Percentiles rank a stretch among this genome's conserved stretches.
Conservation (phyloP, 2,329 filamentous ascomycete genomes). For the Mollisiaceae sp. region DNA sequence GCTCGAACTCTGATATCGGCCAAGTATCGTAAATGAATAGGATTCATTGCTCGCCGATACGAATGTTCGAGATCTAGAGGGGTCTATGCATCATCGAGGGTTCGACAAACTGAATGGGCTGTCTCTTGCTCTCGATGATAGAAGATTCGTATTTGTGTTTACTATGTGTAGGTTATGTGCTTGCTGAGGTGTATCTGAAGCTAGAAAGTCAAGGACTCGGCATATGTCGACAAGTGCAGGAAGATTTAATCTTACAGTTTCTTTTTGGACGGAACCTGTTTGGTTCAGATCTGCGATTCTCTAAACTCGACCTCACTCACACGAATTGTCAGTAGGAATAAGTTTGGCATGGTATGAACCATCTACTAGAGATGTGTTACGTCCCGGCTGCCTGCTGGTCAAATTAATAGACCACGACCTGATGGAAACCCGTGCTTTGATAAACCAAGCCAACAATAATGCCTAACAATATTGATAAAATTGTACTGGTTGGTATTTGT, state of each 20-base stretch:
- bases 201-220: constrained; percentile 66
- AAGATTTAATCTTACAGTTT: constrained; percentile 11
- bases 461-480: constrained; percentile 14
- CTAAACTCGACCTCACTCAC: not conserved
- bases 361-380: not conserved
- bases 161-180: constrained; percentile 82
- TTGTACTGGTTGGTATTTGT: constrained; percentile 7
- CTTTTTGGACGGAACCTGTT: not conserved
- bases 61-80: constrained; percentile 83
- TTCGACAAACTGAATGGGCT: constrained; percentile 78
- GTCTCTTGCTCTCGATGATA: constrained; percentile 83
- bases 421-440: constrained; percentile 25
- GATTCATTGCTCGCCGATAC: constrained; percentile 85
- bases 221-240: constrained; percentile 1
- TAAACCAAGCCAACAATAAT: constrained; percentile 22
- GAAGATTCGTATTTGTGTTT: constrained; percentile 82
- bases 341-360: not conserved
- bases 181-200: constrained; percentile 82
- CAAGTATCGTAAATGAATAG: constrained; percentile 84
- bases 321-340: not conserved
- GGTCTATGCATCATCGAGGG: constrained; percentile 69
- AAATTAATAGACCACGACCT: constrained; percentile 26
- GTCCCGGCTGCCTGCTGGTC: constrained; percentile 8
- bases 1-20: constrained; percentile 84
- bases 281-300: not conserved